Evolutionary conservation across 805 yeast species (phyloP), one percentile per base, ranked within the genome.

Genomic region (Lipomyces spencermartinsiae): DNA sequence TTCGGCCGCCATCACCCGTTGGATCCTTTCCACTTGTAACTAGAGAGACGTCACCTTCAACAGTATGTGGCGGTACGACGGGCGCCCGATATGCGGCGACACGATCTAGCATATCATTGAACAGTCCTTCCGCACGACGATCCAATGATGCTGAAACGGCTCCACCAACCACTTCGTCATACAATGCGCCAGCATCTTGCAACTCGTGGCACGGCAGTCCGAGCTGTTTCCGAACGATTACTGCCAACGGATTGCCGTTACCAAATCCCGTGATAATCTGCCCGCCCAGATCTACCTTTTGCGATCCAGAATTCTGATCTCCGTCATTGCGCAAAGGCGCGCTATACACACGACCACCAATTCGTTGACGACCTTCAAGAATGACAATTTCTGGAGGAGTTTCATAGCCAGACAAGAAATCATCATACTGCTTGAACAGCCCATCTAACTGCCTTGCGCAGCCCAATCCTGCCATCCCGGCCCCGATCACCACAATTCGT

Each of bases 381-480:
- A 81, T 71, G 10, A 81, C 64, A 12, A 81, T 78, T 10, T 80
- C 78, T 0, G 84, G 84, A 12, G 79, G 59, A 31, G 77, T 82
- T 59, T 80, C 82, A 63, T 78, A 79, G 53, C 80, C 81, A 14
- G 66, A 33, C 22, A 73, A 65, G 59, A 80, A 79, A 8, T 74
- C 74, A 31, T 76, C 74, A 66, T 80, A 80, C 46, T 79, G 74
- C 33, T 75, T 72, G 57, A 79, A 71, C 29, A 81, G 95, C 79
- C 88, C 91, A 62, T 87, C 94, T 62, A 94, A 87, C 82, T 94
- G 98, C 78, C 96, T 95, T 33, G 98, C 97, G 78, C 94, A 90
- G 74, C 97, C 97, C 59, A 95, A 82, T 73, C 99, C 99, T 33
- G 99, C 97, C 65, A 97, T 89, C 61, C 99, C 99, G 6, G 98